Conservation (phyloP, 2,329 filamentous ascomycete species). For the Chaetothyriales sp. region DNA sequence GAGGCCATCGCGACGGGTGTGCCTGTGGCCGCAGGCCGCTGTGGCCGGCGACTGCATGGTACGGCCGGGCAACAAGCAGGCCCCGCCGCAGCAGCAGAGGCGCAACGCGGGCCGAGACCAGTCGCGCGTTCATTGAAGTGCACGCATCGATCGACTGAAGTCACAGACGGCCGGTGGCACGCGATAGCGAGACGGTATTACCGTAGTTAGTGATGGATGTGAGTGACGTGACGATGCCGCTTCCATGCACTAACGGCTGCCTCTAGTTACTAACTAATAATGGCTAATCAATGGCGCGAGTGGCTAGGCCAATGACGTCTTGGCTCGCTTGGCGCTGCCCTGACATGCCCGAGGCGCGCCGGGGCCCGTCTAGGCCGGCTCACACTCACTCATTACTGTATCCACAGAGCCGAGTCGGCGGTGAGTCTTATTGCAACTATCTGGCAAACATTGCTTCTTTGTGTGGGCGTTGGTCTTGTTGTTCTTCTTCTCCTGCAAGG, state of each 20-base stretch:
- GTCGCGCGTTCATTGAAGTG: slow-evolving; percentile 52
- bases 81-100: slow-evolving; percentile 49
- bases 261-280: too few relatives aligned
- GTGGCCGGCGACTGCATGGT: background rate
- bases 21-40: background rate
- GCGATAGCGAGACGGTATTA: too few relatives aligned
- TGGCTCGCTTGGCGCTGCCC: background rate
- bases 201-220: too few relatives aligned
- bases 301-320: background rate
- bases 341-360: too few relatives aligned
- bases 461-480: slow-evolving; percentile 1
- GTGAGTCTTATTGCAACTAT: background rate
- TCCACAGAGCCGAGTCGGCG: background rate
- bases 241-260: too few relatives aligned
- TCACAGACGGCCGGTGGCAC: background rate
- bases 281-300: background rate
- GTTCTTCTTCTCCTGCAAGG: background rate
- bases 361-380: too few relatives aligned
- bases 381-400: background rate
- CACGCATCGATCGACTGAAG: background rate
- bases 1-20: slow-evolving; percentile 53
- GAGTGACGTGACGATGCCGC: too few relatives aligned
- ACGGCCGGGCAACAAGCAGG: background rate
- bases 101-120: slow-evolving; percentile 59
- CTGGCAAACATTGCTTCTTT: background rate